Evolutionary conservation across 129 eudicot genomes (phyloP).

Genomic region (Tagetes erecta): DNA sequence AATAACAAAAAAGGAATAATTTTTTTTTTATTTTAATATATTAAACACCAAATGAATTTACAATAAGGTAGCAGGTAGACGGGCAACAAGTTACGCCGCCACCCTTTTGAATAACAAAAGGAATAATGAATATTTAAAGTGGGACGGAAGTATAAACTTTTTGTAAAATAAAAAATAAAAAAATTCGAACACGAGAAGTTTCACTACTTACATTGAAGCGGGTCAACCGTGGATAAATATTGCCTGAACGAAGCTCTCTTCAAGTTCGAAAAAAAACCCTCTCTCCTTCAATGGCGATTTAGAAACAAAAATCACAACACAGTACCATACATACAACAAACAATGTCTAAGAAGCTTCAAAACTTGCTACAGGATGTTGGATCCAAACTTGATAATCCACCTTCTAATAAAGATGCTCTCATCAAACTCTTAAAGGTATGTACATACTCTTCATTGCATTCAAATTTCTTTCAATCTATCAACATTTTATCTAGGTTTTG

Average conservation of each 20-base stretch:
- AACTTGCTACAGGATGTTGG: conserved; percentile 78
- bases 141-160: no score
- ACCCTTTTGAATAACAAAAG: no score
- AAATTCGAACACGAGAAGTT: no score
- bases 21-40: no score
- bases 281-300: conserved; percentile 24
- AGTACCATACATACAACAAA: background rate
- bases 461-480: background rate
- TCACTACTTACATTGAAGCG: background rate
- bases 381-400: conserved; percentile 71
- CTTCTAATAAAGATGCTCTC: conserved; percentile 75
- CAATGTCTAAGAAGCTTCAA: conserved; percentile 67
- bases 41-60: no score
- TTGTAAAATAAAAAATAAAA: no score
- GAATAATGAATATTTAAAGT: no score
- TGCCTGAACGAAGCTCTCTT: background rate
- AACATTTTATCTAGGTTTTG: conserved; percentile 2
- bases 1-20: no score
- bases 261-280: conserved; percentile 32
- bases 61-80: no score
- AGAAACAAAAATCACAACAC: background rate
- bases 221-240: conserved; percentile 14
- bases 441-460: conserved; percentile 22
- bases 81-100: no score
- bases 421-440: conserved; percentile 93